Evolutionary conservation across 2,329 filamentous ascomycete species (phyloP).

Genomic region (Venturia aucupariae): DNA sequence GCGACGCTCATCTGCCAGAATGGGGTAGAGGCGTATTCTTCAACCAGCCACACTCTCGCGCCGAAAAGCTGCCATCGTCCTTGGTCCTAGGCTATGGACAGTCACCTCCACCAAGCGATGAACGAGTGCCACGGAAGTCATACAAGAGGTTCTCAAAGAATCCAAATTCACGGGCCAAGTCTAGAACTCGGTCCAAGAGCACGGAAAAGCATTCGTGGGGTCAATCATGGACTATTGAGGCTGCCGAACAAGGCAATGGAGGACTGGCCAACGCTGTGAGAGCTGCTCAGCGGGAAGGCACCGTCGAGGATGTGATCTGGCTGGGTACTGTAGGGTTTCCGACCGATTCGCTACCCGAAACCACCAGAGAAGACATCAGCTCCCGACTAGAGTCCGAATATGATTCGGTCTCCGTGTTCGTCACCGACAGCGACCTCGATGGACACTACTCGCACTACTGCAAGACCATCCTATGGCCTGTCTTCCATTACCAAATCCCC

Average conservation of each 20-base stretch:
- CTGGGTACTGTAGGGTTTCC: constrained; percentile 91
- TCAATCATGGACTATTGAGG: constrained; percentile 75
- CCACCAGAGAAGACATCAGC: constrained; percentile 73
- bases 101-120: constrained; percentile 34
- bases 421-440: constrained; percentile 85
- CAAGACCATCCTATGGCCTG: constrained; percentile 96
- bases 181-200: constrained; percentile 24
- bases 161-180: constrained; percentile 19
- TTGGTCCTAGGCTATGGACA: constrained; percentile 60
- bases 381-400: constrained; percentile 72
- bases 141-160: constrained; percentile 15
- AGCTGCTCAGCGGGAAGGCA: constrained; percentile 61
- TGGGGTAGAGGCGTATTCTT: constrained; percentile 59
- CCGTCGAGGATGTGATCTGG: constrained; percentile 62
- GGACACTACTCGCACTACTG: constrained; percentile 94
- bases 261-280: constrained; percentile 82
- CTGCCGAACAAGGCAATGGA: constrained; percentile 84
- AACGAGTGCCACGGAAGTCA: constrained; percentile 16
- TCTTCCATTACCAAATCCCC: constrained; percentile 96
- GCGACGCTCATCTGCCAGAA: constrained; percentile 63
- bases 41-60: constrained; percentile 71
- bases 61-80: constrained; percentile 63
- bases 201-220: constrained; percentile 50
- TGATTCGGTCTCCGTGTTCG: constrained; percentile 74
- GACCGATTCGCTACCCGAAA: constrained; percentile 70